A percentile compares a stretch with the other conserved stretches of the same genome.
phyloP scores from a whole-genome alignment of 2,329 filamentous ascomycete species.

The Pseudogymnoascus sp. region DNA sequence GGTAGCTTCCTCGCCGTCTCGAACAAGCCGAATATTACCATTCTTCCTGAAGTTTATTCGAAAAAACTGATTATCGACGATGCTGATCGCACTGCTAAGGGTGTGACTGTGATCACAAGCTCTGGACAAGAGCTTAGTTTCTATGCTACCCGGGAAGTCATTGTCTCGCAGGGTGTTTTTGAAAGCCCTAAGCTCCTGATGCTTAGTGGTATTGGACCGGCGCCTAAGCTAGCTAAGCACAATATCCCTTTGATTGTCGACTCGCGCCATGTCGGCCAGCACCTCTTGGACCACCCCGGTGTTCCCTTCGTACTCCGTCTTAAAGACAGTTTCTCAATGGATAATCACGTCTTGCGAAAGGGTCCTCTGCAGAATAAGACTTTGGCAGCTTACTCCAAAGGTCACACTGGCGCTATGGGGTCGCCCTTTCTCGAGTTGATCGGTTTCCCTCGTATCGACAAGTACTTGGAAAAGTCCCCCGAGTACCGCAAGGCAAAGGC shows the following conservation, averaged over 20 bases:
- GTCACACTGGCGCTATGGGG: conserved; percentile 33
- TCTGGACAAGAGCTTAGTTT: conserved; percentile 36
- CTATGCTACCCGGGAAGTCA: conserved; percentile 26
- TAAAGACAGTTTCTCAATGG: conserved; percentile 33
- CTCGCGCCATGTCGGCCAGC: conserved; percentile 26
- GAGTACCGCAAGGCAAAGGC: conserved; percentile 39
- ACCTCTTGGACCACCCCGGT: conserved; percentile 31
- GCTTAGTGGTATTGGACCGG: conserved; percentile 11
- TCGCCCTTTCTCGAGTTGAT: conserved; percentile 41
- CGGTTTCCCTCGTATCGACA: too few species aligned
- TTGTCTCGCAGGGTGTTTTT: too few species aligned
- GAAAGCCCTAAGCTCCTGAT: conserved; percentile 10
- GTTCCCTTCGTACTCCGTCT: conserved; percentile 33
- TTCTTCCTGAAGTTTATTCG: conserved; percentile 39
- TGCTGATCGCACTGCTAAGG: conserved; percentile 32
- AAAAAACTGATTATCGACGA: conserved; percentile 46
- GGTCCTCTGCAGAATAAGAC: conserved; percentile 31
- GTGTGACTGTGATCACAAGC: conserved; percentile 37
- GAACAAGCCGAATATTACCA: conserved; percentile 45
- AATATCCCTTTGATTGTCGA: conserved; percentile 21
- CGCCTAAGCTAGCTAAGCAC: conserved; percentile 26
- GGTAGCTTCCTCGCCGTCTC: conserved; percentile 44
- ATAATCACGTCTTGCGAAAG: conserved; percentile 31
- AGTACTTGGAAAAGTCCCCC: conserved; percentile 36
- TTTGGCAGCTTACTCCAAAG: conserved; percentile 30